Conservation (phyloP, 2,329 filamentous ascomycete species). For the Verticillium longisporum region DNA sequence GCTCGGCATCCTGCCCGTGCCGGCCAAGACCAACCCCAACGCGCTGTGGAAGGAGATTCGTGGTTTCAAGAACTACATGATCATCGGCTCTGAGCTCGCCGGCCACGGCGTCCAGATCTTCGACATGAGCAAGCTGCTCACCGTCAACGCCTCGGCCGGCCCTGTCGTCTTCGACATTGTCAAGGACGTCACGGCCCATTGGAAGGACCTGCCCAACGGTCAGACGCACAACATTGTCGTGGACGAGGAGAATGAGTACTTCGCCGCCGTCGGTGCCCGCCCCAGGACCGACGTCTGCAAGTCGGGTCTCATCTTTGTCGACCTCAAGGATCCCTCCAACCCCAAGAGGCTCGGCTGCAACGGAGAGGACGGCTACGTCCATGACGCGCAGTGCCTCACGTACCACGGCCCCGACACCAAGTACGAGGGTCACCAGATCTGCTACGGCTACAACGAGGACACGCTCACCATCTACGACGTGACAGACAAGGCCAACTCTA, state of each 20-base stretch:
- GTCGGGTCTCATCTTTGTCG: conserved; percentile 45
- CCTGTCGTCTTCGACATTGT: conserved; percentile 19
- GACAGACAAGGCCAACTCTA: conserved; percentile 34
- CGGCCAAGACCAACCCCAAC: background rate
- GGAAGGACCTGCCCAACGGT: conserved; percentile 19
- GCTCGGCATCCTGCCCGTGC: conserved; percentile 28
- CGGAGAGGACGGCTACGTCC: conserved; percentile 40
- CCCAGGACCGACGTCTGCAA: conserved; percentile 31
- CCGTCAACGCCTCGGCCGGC: conserved; percentile 27
- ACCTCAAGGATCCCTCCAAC: conserved; percentile 41
- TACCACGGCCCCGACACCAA: conserved; percentile 41
- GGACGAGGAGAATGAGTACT: conserved; percentile 35
- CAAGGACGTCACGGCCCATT: conserved; percentile 20
- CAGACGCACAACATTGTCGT: conserved; percentile 39
- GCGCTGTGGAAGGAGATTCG: conserved; percentile 24
- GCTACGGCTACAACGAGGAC: conserved; percentile 47
- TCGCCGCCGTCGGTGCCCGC: conserved; percentile 30
- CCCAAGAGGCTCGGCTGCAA: conserved; percentile 40
- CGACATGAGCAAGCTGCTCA: conserved; percentile 42
- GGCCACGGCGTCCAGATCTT: conserved; percentile 53
- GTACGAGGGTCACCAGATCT: conserved; percentile 39
- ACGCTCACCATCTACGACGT: conserved; percentile 43
- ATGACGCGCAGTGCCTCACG: conserved; percentile 43
- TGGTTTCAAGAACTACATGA: conserved; percentile 19
- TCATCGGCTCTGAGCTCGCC: conserved; percentile 28